phyloP scores from a whole-genome alignment of 306 rosid species.

The Castanea mollissima region DNA sequence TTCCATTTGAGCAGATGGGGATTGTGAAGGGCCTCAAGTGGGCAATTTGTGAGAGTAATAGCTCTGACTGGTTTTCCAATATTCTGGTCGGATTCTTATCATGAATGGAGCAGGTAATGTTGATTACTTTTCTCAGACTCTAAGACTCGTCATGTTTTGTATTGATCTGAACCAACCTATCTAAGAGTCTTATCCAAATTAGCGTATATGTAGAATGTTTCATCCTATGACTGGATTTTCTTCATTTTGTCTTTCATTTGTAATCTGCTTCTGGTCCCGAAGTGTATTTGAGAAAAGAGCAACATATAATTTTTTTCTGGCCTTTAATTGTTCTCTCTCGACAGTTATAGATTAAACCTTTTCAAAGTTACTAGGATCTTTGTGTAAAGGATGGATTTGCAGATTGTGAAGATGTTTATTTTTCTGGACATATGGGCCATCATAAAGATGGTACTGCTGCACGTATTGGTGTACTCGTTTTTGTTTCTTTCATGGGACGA shows the following conservation, averaged over 20 bases:
- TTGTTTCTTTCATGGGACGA: too few species aligned
- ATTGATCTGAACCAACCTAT: slow-evolving; percentile 4
- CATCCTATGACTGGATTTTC: not conserved
- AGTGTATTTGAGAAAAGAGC: not conserved
- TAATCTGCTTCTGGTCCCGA: not conserved
- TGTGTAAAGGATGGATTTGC: not conserved
- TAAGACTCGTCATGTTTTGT: not conserved
- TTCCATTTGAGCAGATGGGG: slow-evolving; percentile 22
- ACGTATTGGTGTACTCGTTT: not conserved
- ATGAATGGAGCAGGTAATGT: slow-evolving; percentile 15
- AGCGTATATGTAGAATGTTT: not conserved
- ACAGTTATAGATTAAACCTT: not conserved
- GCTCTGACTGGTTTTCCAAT: slow-evolving; percentile 18
- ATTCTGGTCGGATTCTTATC: slow-evolving; percentile 20
- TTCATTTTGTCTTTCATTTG: not conserved
- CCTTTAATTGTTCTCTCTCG: not conserved
- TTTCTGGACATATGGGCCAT: too few species aligned
- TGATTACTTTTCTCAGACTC: slow-evolving; percentile 18
- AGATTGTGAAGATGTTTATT: not conserved
- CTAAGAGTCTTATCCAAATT: slow-evolving; percentile 24
- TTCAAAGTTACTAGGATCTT: not conserved
- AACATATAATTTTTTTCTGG: not conserved
- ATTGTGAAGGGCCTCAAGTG: slow-evolving; percentile 35
- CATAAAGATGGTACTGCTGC: not conserved
- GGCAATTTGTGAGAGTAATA: slow-evolving; percentile 20